A percentile compares a stretch with the other conserved stretches of the same genome.
These are phyloP conservation scores for Prunus padus DNA, from an alignment of 306 rosid species.

Conservation along the genomic window DNA sequence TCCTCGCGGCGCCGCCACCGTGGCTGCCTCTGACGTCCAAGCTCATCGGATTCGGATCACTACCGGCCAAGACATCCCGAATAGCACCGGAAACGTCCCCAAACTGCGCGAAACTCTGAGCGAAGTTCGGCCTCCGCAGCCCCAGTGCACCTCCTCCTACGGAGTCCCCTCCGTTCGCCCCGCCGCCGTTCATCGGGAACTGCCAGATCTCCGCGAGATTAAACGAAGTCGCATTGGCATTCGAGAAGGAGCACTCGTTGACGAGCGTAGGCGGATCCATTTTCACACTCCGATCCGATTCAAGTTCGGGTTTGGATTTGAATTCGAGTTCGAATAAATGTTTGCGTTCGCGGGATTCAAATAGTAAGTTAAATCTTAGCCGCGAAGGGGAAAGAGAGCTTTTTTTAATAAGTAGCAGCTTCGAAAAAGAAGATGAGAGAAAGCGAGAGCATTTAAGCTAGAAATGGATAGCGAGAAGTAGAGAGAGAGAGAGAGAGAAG, in stretches of 20 bases:
- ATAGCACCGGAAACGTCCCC: conserved; percentile 39
- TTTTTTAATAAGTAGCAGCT: conserved; percentile 12
- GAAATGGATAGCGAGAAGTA: background rate
- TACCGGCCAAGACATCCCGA: conserved; percentile 35
- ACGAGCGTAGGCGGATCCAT: conserved; percentile 82
- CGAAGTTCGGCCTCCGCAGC: conserved; percentile 43
- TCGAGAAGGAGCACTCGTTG: conserved; percentile 44
- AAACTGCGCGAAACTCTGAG: conserved; percentile 38
- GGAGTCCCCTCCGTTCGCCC: conserved; percentile 21
- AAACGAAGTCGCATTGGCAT: conserved; percentile 47
- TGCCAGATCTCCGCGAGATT: conserved; percentile 82
- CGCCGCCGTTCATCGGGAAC: conserved; percentile 40
- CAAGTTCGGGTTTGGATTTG: background rate
- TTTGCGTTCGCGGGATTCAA: background rate
- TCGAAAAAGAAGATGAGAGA: background rate
- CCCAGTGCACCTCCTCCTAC: conserved; percentile 45
- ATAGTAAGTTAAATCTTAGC: background rate
- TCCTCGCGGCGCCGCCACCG: conserved; percentile 35
- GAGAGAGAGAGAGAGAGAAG: background rate
- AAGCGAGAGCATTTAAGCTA: conserved; percentile 1
- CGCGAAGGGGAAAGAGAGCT: background rate
- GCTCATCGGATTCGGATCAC: conserved; percentile 35
- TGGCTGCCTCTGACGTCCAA: conserved; percentile 37
- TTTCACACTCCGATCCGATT: conserved; percentile 9
- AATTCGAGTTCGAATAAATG: background rate